These are phyloP conservation scores for Cercospora zeina DNA, from an alignment of 2,329 filamentous ascomycete genomes.

Conservation along the genomic window DNA sequence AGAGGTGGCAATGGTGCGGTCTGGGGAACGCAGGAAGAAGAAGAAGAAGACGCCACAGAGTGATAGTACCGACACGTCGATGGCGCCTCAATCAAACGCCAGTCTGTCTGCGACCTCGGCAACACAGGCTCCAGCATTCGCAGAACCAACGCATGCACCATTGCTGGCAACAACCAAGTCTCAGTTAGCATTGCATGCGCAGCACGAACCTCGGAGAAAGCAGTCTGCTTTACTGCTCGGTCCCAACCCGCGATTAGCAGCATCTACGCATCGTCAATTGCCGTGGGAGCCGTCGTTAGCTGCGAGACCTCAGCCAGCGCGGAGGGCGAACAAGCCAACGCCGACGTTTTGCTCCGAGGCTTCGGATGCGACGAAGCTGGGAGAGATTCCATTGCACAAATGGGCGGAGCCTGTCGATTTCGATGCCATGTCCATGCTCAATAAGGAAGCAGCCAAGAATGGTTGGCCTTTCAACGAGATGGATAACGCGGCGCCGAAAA, in stretches of 20 bases:
- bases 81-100: slow-evolving; percentile 18
- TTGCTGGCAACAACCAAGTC: neutral
- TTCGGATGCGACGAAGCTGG: slow-evolving; percentile 51
- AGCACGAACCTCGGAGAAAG: slow-evolving; percentile 29
- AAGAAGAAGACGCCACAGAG: slow-evolving; percentile 15
- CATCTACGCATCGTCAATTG: neutral
- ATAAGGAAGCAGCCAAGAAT: slow-evolving; percentile 42
- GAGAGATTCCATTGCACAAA: slow-evolving; percentile 50
- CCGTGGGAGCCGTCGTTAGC: neutral
- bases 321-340: slow-evolving; percentile 36
- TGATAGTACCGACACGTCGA: neutral
- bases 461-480: slow-evolving; percentile 33
- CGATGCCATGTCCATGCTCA: slow-evolving; percentile 45
- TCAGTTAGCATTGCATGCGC: neutral
- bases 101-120: slow-evolving; percentile 13
- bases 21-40: slow-evolving; percentile 30
- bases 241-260: neutral
- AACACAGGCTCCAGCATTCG: neutral
- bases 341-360: slow-evolving; percentile 48
- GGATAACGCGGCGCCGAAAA: slow-evolving; percentile 15
- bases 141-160: neutral
- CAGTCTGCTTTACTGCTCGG: neutral
- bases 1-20: slow-evolving; percentile 35
- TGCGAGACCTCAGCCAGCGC: neutral
- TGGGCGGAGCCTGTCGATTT: slow-evolving; percentile 49